Evolutionary conservation across 768 basidiomycete genomes (phyloP).

Genomic region (Rhodotorula graminis): DNA sequence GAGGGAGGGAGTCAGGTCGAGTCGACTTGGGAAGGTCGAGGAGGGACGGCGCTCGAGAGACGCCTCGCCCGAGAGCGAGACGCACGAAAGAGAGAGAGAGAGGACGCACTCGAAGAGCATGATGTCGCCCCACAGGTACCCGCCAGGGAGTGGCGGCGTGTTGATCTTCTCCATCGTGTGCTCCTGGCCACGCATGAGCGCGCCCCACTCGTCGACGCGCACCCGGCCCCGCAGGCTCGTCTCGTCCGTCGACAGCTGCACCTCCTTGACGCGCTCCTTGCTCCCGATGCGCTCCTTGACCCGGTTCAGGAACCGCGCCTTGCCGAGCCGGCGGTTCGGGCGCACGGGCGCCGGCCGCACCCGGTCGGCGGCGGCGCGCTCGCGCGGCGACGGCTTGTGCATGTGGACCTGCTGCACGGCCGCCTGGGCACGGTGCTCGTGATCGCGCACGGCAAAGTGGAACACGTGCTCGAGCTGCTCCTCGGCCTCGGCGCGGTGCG

Average conservation of each 20-base stretch:
- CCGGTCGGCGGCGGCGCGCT: too few species aligned
- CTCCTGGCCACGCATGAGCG: slow-evolving; percentile 34
- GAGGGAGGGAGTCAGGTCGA: background rate
- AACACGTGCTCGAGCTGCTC: background rate
- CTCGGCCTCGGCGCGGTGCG: slow-evolving; percentile 1
- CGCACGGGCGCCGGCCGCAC: background rate
- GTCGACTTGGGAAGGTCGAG: too few species aligned
- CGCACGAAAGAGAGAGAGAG: background rate
- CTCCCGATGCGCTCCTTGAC: slow-evolving; percentile 37
- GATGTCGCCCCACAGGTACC: slow-evolving; percentile 38
- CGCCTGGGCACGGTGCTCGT: background rate
- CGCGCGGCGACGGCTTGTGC: background rate
- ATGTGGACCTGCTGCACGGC: too few species aligned
- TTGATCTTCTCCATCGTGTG: slow-evolving; percentile 7
- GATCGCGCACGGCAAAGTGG: background rate
- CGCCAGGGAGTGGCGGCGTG: slow-evolving; percentile 22
- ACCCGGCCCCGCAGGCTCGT: slow-evolving; percentile 11
- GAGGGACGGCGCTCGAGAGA: too few species aligned
- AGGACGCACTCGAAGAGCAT: slow-evolving; percentile 36
- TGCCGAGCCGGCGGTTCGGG: slow-evolving; percentile 1
- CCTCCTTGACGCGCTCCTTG: slow-evolving; percentile 14
- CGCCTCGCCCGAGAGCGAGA: background rate
- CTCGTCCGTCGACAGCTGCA: slow-evolving; percentile 3
- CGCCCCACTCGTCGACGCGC: slow-evolving; percentile 32
- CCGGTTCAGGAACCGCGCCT: slow-evolving; percentile 26